These are phyloP conservation scores for Blastomyces emzantsi DNA, from an alignment of 2,329 filamentous ascomycete genomes.

Conservation along the genomic window DNA sequence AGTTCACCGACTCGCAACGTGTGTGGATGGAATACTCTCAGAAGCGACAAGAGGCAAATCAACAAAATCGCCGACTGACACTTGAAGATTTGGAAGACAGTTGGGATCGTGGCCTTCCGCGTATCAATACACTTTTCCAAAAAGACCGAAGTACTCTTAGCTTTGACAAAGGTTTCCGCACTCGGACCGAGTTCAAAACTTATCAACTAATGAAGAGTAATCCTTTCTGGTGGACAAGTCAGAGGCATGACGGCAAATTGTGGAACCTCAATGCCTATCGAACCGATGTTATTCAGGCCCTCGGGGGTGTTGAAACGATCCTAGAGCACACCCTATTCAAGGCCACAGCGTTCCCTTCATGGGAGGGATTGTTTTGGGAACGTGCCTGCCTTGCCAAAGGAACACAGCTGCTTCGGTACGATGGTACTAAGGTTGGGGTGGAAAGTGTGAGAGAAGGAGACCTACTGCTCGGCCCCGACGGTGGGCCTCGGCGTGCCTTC, in stretches of 20 bases:
- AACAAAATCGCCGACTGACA: constrained; percentile 90
- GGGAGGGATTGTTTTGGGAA: constrained; percentile 95
- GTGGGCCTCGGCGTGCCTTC: constrained; percentile 40
- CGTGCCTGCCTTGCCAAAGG: constrained; percentile 46
- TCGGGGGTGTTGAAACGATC: constrained; percentile 96
- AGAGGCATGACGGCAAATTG: constrained; percentile 91
- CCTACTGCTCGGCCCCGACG: constrained; percentile 43
- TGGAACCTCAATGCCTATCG: constrained; percentile 96
- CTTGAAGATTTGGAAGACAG: constrained; percentile 95
- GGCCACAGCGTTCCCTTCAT: constrained; percentile 90
- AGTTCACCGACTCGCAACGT: constrained; percentile 97
- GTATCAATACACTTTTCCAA: constrained; percentile 98
- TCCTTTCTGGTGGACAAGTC: constrained; percentile 98
- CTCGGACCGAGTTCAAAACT: constrained; percentile 92
- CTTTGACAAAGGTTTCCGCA: constrained; percentile 97
- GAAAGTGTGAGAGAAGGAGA: constrained; percentile 44
- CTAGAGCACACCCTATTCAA: constrained; percentile 96
- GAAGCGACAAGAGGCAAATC: constrained; percentile 92
- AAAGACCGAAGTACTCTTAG: constrained; percentile 95
- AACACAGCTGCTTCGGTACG: constrained; percentile 39
- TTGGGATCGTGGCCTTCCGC: constrained; percentile 93
- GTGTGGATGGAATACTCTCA: constrained; percentile 99
- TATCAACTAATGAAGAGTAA: constrained; percentile 99
- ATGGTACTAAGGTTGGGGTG: constrained; percentile 39
- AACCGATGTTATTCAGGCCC: constrained; percentile 91